Conservation (phyloP, 352 stramenopile species). For the Globisporangium middletonii region DNA sequence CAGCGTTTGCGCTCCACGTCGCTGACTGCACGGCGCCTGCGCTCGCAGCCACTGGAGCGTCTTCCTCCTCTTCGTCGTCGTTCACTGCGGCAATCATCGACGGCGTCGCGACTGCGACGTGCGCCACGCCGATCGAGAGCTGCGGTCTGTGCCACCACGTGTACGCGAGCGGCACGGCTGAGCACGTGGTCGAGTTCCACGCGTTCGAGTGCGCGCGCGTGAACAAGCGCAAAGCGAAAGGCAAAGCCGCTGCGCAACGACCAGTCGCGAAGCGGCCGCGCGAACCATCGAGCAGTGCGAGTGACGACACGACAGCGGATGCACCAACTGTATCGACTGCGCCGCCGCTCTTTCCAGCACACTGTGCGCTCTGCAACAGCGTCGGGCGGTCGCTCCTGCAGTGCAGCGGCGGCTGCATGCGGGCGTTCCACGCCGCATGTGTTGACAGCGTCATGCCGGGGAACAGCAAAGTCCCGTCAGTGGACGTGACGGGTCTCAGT, state of each 20-base stretch:
- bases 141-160: conserved; percentile 63
- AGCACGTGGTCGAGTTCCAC: conserved; percentile 69
- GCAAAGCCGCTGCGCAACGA: conserved; percentile 11
- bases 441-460: conserved; percentile 40
- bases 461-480: not conserved
- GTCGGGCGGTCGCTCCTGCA: conserved; percentile 46
- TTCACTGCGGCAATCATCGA: conserved; percentile 5
- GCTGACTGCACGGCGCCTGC: conserved; percentile 24
- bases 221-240: conserved; percentile 22
- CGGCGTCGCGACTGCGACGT: conserved; percentile 1
- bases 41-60: too few species aligned
- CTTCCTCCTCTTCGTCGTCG: not conserved
- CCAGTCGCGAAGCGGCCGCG: conserved; percentile 23
- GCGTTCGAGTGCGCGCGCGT: conserved; percentile 70
- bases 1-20: conserved; percentile 55
- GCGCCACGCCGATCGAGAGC: conserved; percentile 13
- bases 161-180: conserved; percentile 34
- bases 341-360: conserved; percentile 39
- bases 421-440: conserved; percentile 54
- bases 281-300: conserved; percentile 6
- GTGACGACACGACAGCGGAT: not conserved
- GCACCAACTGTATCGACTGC: not conserved
- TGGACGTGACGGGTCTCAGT: not conserved
- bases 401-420: conserved; percentile 49
- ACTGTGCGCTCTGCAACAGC: conserved; percentile 51